Base-by-base conservation (phyloP, 2,329 filamentous ascomycete genomes). In the Verticillium alfalfae region DNA sequence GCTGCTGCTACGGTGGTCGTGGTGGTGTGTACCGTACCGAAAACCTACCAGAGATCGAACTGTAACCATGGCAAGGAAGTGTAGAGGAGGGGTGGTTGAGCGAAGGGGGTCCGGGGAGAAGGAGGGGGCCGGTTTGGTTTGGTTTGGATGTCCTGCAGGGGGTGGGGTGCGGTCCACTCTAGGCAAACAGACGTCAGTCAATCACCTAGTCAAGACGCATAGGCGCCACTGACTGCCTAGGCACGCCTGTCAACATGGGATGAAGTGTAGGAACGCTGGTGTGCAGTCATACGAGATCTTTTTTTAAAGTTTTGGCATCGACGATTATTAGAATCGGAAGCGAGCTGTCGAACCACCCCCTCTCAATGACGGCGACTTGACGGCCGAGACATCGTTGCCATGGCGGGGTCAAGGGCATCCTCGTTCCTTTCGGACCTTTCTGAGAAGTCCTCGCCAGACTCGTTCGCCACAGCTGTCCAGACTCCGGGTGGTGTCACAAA, bases 381-480 rank as follows among this genome's bases (percentile, higher is more conserved):
- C 13, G 9, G n/a, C 26, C 22, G 18, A 52, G 45, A 52, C 45
- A 52, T 52, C n/a, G n/a, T 37, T 52, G 45, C 45, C 45, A 52
- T 52, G 45, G 45, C 45, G 45, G 45, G 18, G 45, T 26, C 45
- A 18, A 8, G 18, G 45, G n/a, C 45, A 12, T 52, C 45, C 22
- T 52, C 45, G 18, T 52, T 18, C 18, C 45, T 52, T 6, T 52
- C 45, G 3, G n/a, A 22, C 16, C 45, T 31, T 18, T 22, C 45
- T 12, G 45, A 31, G 45, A 52, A 8, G 18, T 22, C 18, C n/a
- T 73, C 72, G 26, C 70, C 70, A 56, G 56, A 63, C 39, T 76
- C 75, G 13, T 77, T 75, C 62, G 72, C 76, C 58, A 76, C 75
- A 2, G 73, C 34, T 68, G 70, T 54, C 70, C 71, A 6, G 66